Percentiles rank a stretch among this genome's conserved stretches.
phyloP scores from a whole-genome alignment of 192 early-diverging fungal species.

The Physocladia obscura region DNA sequence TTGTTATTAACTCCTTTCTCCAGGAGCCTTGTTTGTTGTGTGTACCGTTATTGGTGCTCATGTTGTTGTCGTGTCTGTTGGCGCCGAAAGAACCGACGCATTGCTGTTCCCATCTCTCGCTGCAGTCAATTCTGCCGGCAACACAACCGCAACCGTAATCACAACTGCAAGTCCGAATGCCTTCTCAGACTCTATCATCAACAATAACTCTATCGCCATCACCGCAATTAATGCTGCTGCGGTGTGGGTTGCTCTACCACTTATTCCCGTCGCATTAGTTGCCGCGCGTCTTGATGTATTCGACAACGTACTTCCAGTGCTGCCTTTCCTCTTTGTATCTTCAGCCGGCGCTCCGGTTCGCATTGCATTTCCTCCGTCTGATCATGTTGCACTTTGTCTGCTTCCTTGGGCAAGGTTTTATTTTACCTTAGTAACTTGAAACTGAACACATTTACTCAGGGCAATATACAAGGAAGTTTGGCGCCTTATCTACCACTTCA shows the following conservation, averaged over 20 bases:
- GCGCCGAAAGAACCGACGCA: slow-evolving; percentile 28
- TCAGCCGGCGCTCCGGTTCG: slow-evolving; percentile 22
- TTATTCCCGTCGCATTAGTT: slow-evolving; percentile 40
- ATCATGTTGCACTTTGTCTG: slow-evolving; percentile 37
- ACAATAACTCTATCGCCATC: neutral
- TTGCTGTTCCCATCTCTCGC: no score
- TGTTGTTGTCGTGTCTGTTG: slow-evolving; percentile 37
- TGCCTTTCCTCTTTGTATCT: slow-evolving; percentile 38
- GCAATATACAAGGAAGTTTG: slow-evolving; percentile 23
- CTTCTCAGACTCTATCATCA: neutral
- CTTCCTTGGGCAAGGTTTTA: slow-evolving; percentile 36
- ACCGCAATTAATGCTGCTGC: no score
- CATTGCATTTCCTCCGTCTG: slow-evolving; percentile 38
- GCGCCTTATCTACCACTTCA: slow-evolving; percentile 22
- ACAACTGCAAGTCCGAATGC: neutral
- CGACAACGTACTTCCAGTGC: slow-evolving; percentile 37
- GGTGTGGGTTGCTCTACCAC: slow-evolving; percentile 32
- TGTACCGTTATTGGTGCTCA: slow-evolving; percentile 41
- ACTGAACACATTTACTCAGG: neutral
- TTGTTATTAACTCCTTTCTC: slow-evolving; percentile 5
- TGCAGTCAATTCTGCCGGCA: no score
- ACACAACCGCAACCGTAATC: no score
- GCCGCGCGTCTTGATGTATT: slow-evolving; percentile 30
- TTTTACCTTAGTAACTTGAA: slow-evolving; percentile 16
- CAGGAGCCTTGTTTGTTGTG: slow-evolving; percentile 36